Conservation (phyloP, 306 rosid genomes). For the Quercus engelmannii region DNA sequence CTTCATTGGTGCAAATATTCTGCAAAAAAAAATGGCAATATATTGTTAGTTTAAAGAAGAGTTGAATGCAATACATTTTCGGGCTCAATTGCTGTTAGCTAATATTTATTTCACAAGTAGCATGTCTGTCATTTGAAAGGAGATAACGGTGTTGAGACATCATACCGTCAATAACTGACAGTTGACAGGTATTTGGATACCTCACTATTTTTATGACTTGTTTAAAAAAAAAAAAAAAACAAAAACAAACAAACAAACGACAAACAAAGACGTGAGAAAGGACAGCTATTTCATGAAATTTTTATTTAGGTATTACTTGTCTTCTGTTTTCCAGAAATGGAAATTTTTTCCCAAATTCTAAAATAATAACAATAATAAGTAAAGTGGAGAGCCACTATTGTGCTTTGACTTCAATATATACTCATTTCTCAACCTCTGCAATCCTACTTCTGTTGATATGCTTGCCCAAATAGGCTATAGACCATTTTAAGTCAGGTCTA, state of each 20-base stretch:
- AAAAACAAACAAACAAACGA: neutral
- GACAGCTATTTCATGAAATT: neutral
- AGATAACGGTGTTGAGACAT: neutral
- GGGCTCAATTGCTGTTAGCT: neutral
- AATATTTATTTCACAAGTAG: neutral
- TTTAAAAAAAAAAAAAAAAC: neutral
- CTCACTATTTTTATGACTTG: too few relatives aligned
- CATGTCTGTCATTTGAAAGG: neutral
- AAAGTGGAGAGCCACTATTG: neutral
- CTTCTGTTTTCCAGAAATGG: too few relatives aligned
- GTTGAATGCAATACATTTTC: neutral
- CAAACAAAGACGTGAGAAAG: neutral
- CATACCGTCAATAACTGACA: neutral
- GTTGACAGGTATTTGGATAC: neutral
- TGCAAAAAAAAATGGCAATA: constrained; percentile 16
- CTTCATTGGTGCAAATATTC: constrained; percentile 77
- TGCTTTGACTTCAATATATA: neutral
- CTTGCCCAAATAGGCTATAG: neutral
- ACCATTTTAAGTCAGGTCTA: neutral
- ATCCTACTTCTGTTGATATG: neutral
- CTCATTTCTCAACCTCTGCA: neutral
- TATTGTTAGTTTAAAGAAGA: constrained; percentile 6
- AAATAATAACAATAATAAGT: neutral
- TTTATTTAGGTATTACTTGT: neutral
- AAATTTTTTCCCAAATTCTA: too few relatives aligned